Evolutionary conservation across 192 early-diverging fungal genomes (phyloP).

Genomic region (Rhizophagus sp.): DNA sequence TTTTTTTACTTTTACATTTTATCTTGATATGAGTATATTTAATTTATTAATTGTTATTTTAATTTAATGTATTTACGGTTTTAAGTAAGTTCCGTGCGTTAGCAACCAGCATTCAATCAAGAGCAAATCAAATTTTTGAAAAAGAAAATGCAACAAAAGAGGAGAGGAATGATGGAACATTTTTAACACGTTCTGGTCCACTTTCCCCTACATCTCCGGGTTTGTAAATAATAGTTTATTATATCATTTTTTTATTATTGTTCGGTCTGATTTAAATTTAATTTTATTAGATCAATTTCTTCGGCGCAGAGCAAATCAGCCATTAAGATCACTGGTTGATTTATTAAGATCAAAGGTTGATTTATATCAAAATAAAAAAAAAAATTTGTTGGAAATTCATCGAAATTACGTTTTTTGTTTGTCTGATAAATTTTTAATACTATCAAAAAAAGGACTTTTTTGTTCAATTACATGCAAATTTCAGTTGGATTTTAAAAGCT

Average conservation of each 20-base stretch:
- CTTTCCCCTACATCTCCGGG: slow-evolving; percentile 44
- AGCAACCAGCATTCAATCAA: slow-evolving; percentile 48
- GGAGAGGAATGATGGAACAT: slow-evolving; percentile 17
- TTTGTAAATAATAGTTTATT: slow-evolving; percentile 11
- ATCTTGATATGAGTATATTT: slow-evolving; percentile 1
- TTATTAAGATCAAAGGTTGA: slow-evolving; percentile 50
- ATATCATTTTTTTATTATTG: not conserved
- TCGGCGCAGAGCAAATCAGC: slow-evolving; percentile 49
- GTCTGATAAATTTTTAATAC: slow-evolving; percentile 12
- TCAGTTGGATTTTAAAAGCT: slow-evolving; percentile 62
- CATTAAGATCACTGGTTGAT: slow-evolving; percentile 51
- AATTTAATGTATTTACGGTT: not conserved
- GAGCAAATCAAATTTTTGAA: slow-evolving; percentile 47
- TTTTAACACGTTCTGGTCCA: slow-evolving; percentile 33
- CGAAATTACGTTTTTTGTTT: slow-evolving; percentile 3
- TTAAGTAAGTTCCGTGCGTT: slow-evolving; percentile 58
- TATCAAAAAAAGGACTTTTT: slow-evolving; percentile 57
- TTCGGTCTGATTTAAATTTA: not conserved
- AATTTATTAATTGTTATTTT: not conserved
- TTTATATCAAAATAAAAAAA: not conserved
- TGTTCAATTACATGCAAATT: slow-evolving; percentile 60
- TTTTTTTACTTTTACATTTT: not conserved
- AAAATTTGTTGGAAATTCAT: not conserved
- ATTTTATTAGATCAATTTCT: slow-evolving; percentile 50
- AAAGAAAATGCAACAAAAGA: slow-evolving; percentile 43